These are phyloP conservation scores for Neonectria faginata DNA, from an alignment of 2,329 filamentous ascomycete genomes.

Conservation along the genomic window DNA sequence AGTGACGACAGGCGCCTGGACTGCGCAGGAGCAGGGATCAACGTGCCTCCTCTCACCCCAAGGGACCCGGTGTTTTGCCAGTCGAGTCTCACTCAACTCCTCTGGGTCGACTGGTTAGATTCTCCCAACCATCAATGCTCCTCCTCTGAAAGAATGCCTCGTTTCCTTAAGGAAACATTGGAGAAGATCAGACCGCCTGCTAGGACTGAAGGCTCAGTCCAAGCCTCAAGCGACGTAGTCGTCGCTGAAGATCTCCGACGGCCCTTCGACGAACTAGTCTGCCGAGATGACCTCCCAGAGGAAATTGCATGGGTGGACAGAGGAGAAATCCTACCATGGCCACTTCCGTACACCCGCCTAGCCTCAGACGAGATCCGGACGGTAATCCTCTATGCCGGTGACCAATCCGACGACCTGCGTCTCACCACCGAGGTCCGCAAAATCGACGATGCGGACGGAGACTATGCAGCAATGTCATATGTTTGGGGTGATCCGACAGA, in stretches of 20 bases:
- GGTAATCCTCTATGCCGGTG: constrained; percentile 1
- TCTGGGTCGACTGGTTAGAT: not conserved
- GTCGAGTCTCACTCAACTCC: not conserved
- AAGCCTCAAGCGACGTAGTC: not conserved
- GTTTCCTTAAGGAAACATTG: not conserved
- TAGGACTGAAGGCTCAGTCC: not conserved
- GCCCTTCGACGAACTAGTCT: constrained; percentile 1
- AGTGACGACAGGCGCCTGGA: not conserved
- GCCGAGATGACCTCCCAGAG: constrained; percentile 7
- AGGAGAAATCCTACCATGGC: not conserved
- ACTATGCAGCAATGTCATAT: constrained; percentile 8
- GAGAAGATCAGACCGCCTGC: not conserved
- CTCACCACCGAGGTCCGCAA: constrained; percentile 6
- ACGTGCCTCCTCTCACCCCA: too few relatives aligned
- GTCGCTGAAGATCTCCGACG: not conserved
- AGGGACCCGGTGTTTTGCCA: not conserved
- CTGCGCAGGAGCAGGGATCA: not conserved
- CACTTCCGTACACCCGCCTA: constrained; percentile 2
- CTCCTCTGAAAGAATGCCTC: not conserved
- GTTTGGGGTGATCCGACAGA: constrained; percentile 8
- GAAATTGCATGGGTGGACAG: constrained; percentile 3
- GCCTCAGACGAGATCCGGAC: not conserved
- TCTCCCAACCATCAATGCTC: not conserved
- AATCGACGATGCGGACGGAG: constrained; percentile 7
- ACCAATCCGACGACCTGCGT: constrained; percentile 1